Conservation (phyloP, 139 green algal genomes). For the Ettlia oleoabundans region DNA sequence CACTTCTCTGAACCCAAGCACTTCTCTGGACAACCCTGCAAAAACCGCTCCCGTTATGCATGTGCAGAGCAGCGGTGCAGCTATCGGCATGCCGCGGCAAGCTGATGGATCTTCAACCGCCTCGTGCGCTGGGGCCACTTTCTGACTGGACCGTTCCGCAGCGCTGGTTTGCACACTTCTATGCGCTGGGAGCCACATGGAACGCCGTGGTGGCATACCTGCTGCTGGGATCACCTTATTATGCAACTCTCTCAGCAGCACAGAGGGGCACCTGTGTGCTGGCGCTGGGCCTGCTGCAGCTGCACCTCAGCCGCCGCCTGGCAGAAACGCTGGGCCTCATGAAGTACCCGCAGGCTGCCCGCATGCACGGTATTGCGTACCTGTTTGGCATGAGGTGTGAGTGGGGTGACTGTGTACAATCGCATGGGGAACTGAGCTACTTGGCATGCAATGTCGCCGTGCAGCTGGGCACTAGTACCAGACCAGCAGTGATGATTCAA, state of each 20-base stretch:
- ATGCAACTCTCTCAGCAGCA: not conserved
- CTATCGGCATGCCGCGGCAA: slow-evolving; percentile 62
- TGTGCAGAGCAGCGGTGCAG: slow-evolving; percentile 46
- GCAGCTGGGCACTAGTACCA: too few relatives aligned
- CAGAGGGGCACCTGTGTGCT: not conserved
- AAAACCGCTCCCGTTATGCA: not conserved
- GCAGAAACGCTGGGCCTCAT: slow-evolving; percentile 65
- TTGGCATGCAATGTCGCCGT: too few relatives aligned
- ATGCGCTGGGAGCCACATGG: slow-evolving; percentile 59
- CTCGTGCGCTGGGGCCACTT: slow-evolving; percentile 47
- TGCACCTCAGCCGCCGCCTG: slow-evolving; percentile 68
- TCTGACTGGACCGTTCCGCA: slow-evolving; percentile 72
- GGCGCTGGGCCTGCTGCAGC: slow-evolving; percentile 52
- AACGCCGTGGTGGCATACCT: slow-evolving; percentile 5
- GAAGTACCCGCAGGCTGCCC: slow-evolving; percentile 51
- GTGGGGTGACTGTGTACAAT: slow-evolving; percentile 22
- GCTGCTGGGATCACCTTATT: not conserved
- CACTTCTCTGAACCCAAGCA: too few relatives aligned
- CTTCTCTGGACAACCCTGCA: too few relatives aligned
- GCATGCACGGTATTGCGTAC: slow-evolving; percentile 87
- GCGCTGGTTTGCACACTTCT: slow-evolving; percentile 81
- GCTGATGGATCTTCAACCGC: slow-evolving; percentile 58
- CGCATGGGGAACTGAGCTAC: too few relatives aligned
- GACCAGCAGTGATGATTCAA: too few relatives aligned
- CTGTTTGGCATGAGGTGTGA: slow-evolving; percentile 70